A percentile compares a stretch with the other conserved stretches of the same genome.
phyloP scores from a whole-genome alignment of 2,329 filamentous ascomycete species.

The Didymella sp. region DNA sequence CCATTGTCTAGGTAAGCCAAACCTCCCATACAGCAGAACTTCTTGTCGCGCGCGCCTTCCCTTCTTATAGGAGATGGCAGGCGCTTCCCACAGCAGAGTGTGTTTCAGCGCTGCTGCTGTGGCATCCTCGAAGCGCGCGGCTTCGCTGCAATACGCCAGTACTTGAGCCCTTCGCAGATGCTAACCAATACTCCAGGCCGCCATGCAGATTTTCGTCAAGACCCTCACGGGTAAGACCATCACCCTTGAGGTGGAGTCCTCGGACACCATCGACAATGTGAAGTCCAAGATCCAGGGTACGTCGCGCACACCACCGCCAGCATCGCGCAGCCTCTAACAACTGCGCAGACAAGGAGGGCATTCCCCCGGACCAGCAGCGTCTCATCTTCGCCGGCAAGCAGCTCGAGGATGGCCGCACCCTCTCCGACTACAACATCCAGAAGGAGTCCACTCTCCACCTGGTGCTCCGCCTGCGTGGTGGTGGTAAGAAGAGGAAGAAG shows the following conservation, averaged over 20 bases:
- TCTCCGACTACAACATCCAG: slow-evolving; percentile 99
- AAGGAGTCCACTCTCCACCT: slow-evolving; percentile 99
- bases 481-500: slow-evolving; percentile 98
- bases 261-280: slow-evolving; percentile 99
- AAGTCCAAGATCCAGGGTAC: slow-evolving; percentile 90
- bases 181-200: slow-evolving; percentile 43
- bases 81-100: background rate
- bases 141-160: background rate
- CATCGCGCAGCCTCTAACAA: slow-evolving; percentile 30
- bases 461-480: slow-evolving; percentile 97
- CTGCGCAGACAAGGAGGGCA: slow-evolving; percentile 95
- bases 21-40: background rate
- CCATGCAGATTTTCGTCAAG: slow-evolving; percentile 63
- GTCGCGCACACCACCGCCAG: slow-evolving; percentile 26
- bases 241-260: slow-evolving; percentile 99
- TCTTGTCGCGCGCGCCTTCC: background rate
- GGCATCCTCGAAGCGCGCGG: background rate
- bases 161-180: background rate
- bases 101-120: background rate
- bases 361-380: slow-evolving; percentile 98
- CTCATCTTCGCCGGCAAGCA: slow-evolving; percentile 99
- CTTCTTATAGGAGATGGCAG: background rate
- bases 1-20: slow-evolving; percentile 62
- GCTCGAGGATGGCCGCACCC: slow-evolving; percentile 98
- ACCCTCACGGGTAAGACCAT: slow-evolving; percentile 98